A percentile compares a stretch with the other conserved stretches of the same genome.
Conservation (phyloP, 306 rosid species). For the Cucumis melo region DNA sequence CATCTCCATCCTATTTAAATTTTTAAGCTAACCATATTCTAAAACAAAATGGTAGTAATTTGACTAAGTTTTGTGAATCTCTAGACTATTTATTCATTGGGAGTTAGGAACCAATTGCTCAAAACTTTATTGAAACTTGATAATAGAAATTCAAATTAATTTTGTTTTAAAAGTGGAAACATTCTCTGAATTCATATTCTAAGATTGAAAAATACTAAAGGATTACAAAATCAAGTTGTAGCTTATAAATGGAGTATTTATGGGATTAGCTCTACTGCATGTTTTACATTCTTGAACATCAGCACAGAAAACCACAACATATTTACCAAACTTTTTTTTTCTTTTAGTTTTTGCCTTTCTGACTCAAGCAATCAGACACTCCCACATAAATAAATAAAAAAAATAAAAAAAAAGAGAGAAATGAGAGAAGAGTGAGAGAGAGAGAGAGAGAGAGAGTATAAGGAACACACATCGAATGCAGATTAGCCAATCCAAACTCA, state of each 20-base stretch:
- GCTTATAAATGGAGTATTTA: constrained; percentile 15
- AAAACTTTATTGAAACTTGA: background rate
- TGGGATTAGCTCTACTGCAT: constrained; percentile 24
- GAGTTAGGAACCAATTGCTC: background rate
- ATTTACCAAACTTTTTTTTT: background rate
- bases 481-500: background rate
- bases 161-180: background rate
- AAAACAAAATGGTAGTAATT: background rate
- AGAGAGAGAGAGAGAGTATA: background rate
- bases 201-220: background rate
- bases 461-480: background rate
- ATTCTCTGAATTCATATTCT: background rate
- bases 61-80: background rate
- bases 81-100: background rate
- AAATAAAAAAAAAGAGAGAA: too few relatives aligned
- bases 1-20: background rate
- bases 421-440: too few relatives aligned
- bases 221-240: background rate
- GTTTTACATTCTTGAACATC: constrained; percentile 12
- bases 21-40: background rate
- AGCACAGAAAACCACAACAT: constrained; percentile 10
- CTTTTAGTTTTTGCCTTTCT: background rate
- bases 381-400: background rate
- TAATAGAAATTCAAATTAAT: background rate
- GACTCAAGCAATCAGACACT: constrained; percentile 4